These are phyloP conservation scores for Turritis glabra DNA, from an alignment of 345 rosid genomes.

Conservation along the genomic window DNA sequence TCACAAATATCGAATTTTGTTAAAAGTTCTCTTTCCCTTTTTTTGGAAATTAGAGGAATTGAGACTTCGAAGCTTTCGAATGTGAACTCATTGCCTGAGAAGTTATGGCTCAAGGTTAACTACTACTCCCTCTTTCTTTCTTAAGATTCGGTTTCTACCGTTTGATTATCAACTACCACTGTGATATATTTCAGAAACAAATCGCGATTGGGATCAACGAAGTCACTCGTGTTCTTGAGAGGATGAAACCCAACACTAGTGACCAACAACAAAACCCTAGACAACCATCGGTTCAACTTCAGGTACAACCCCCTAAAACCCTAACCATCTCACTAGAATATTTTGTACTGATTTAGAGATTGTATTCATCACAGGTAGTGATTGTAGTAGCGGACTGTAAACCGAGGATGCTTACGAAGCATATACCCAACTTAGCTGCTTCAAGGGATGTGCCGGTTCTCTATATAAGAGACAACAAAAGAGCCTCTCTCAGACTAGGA, in stretches of 20 bases:
- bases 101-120: conserved; percentile 73
- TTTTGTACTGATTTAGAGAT: background rate
- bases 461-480: conserved; percentile 52
- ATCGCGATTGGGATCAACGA: conserved; percentile 84
- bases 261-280: conserved; percentile 12
- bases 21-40: background rate
- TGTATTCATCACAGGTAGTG: conserved; percentile 45
- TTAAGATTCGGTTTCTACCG: too few species aligned
- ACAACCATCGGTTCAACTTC: conserved; percentile 50
- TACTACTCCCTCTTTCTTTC: background rate
- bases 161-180: background rate
- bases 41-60: conserved; percentile 44
- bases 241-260: conserved; percentile 46
- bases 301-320: conserved; percentile 40
- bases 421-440: conserved; percentile 62
- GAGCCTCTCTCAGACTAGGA: conserved; percentile 68
- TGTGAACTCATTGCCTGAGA: conserved; percentile 61
- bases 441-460: conserved; percentile 64
- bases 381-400: conserved; percentile 68
- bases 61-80: conserved; percentile 49
- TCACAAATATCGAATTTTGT: background rate
- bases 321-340: background rate
- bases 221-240: conserved; percentile 78
- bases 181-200: conserved; percentile 54
- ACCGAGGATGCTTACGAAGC: conserved; percentile 72